These are phyloP conservation scores for Senecio squalidus DNA, from an alignment of 140 eudicot genomes.

Conservation along the genomic window DNA sequence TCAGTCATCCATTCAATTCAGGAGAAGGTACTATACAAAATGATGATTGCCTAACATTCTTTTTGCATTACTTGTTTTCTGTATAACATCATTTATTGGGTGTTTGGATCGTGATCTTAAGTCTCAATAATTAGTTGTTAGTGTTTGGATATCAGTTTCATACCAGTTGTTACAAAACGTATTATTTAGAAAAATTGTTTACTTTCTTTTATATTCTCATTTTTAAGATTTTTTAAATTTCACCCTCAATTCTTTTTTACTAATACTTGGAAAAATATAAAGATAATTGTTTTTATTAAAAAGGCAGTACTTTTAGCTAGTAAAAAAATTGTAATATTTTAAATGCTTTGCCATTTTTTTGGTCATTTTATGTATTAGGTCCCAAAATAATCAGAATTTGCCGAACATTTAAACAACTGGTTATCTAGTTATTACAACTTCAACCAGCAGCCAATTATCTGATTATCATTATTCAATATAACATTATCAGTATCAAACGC, in stretches of 20 bases:
- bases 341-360: too few species aligned
- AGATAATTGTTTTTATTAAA: too few species aligned
- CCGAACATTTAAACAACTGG: too few species aligned
- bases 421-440: background rate
- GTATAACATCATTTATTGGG: background rate
- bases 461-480: background rate
- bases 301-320: too few species aligned
- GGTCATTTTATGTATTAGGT: too few species aligned
- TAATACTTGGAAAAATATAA: too few species aligned
- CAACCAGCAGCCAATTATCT: background rate
- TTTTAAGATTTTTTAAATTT: too few species aligned
- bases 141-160: too few species aligned
- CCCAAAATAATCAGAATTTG: background rate
- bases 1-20: constrained; percentile 91
- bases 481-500: background rate
- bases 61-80: background rate
- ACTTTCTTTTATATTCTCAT: too few species aligned
- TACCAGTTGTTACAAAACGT: background rate
- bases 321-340: too few species aligned
- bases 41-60: background rate
- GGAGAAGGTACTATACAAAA: constrained; percentile 62
- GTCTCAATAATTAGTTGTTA: too few species aligned
- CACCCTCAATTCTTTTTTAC: too few species aligned
- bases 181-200: background rate
- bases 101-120: background rate